These are phyloP conservation scores for Heliosperma pusillum DNA, from an alignment of 148 eudicot genomes.

Conservation along the genomic window DNA sequence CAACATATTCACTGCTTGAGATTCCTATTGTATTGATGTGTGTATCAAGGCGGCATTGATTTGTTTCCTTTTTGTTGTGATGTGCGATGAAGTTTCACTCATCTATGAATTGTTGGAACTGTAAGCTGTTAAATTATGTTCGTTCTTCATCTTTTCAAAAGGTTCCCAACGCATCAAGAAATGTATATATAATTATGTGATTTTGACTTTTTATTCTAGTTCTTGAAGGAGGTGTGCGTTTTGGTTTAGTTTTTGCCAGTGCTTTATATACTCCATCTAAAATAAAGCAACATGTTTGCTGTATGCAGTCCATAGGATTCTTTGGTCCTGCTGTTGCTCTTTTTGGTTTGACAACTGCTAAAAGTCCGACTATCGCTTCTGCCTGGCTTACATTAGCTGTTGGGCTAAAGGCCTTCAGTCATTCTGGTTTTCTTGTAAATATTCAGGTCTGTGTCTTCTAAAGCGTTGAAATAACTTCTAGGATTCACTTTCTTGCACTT, in stretches of 20 bases:
- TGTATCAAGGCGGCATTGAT: background rate
- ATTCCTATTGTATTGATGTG: background rate
- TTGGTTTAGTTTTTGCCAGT: background rate
- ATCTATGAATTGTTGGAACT: background rate
- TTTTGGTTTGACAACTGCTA: constrained; percentile 62
- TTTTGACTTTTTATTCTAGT: background rate
- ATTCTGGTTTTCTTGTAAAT: constrained; percentile 89
- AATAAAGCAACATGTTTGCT: constrained; percentile 5
- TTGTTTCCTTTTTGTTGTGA: background rate
- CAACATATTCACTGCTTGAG: background rate
- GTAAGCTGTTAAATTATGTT: too few species aligned
- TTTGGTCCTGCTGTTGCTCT: constrained; percentile 79
- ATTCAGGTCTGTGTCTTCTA: constrained; percentile 59
- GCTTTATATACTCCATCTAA: background rate
- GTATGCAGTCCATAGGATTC: constrained; percentile 78
- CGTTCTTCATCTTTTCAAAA: background rate
- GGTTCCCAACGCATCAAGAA: background rate
- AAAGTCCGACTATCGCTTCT: constrained; percentile 65
- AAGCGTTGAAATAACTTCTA: constrained; percentile 9
- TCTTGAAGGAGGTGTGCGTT: background rate
- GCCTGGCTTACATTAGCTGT: constrained; percentile 91
- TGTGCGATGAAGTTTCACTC: background rate
- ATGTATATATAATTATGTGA: background rate
- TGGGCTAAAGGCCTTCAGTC: constrained; percentile 87
- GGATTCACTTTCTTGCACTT: constrained; percentile 5